phyloP scores from a whole-genome alignment of 2,329 filamentous ascomycete genomes.

The Eutypa lata region DNA sequence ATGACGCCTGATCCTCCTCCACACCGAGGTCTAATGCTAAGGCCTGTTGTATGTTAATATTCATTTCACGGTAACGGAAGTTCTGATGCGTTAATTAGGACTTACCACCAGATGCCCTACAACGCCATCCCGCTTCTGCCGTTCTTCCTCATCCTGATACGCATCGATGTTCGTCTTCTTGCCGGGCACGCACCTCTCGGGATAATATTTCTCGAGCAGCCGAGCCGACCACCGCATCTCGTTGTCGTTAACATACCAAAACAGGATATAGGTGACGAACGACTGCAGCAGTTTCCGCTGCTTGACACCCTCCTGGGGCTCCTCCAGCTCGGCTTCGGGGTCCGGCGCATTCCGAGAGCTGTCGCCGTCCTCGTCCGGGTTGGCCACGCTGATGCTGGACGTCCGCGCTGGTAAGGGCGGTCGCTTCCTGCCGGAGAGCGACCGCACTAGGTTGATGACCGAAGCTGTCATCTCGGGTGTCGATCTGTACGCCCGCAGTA shows the following conservation, averaged over 20 bases:
- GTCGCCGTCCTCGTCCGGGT: constrained; percentile 52
- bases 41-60: too few species aligned
- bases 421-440: constrained; percentile 63
- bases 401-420: constrained; percentile 59
- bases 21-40: constrained; percentile 62
- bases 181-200: constrained; percentile 60
- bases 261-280: constrained; percentile 74
- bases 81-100: too few species aligned
- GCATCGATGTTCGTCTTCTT: constrained; percentile 59
- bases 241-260: constrained; percentile 66
- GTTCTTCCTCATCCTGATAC: constrained; percentile 60
- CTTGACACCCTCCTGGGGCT: constrained; percentile 57
- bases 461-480: constrained; percentile 66
- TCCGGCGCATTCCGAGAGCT: constrained; percentile 57
- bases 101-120: constrained; percentile 70
- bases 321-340: constrained; percentile 55
- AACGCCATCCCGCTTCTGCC: constrained; percentile 61
- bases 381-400: constrained; percentile 56
- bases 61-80: too few species aligned
- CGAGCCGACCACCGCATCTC: constrained; percentile 60
- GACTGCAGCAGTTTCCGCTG: constrained; percentile 66
- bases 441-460: constrained; percentile 68
- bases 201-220: constrained; percentile 66
- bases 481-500: constrained; percentile 63
- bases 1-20: constrained; percentile 39